These are phyloP conservation scores for Fraxinus velutina DNA, from an alignment of 305 asterid species.

Conservation along the genomic window DNA sequence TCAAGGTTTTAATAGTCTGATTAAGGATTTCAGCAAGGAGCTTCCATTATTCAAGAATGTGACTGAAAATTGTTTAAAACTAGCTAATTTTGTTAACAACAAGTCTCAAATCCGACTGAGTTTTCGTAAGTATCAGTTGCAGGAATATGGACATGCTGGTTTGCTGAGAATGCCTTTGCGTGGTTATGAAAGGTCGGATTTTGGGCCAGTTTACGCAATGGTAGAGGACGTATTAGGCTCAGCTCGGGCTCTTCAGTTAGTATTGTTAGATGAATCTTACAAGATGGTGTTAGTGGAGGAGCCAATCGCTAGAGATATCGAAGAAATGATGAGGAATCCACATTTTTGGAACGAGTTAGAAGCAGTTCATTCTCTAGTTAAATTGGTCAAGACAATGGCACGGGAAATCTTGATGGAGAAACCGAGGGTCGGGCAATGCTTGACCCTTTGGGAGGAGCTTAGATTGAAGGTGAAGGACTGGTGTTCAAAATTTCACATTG, in stretches of 20 bases:
- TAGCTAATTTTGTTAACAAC: conserved; percentile 62
- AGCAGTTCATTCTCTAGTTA: conserved; percentile 76
- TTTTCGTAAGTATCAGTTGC: conserved; percentile 69
- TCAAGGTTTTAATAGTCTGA: conserved; percentile 61
- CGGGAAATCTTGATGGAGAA: conserved; percentile 68
- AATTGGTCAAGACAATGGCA: conserved; percentile 57
- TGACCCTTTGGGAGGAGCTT: conserved; percentile 90
- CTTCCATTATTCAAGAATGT: conserved; percentile 70
- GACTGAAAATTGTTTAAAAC: conserved; percentile 56
- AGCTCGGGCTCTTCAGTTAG: conserved; percentile 72
- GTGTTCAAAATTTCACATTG: conserved; percentile 65
- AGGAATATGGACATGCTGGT: conserved; percentile 72
- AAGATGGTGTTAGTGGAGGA: conserved; percentile 58
- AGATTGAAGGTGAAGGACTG: conserved; percentile 68
- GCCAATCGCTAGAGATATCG: conserved; percentile 62
- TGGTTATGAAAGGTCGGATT: conserved; percentile 50
- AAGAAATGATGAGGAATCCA: conserved; percentile 76
- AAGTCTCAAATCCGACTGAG: conserved; percentile 58
- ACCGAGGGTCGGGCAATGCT: conserved; percentile 83
- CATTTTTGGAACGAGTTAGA: conserved; percentile 90
- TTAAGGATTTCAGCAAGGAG: conserved; percentile 73
- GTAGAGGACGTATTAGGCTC: conserved; percentile 76
- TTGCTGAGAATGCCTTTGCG: conserved; percentile 52
- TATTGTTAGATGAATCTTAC: conserved; percentile 63
- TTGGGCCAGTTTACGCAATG: conserved; percentile 50